Conservation (phyloP, 176 grass and related monocot genomes). For the Saccharum spontaneum region DNA sequence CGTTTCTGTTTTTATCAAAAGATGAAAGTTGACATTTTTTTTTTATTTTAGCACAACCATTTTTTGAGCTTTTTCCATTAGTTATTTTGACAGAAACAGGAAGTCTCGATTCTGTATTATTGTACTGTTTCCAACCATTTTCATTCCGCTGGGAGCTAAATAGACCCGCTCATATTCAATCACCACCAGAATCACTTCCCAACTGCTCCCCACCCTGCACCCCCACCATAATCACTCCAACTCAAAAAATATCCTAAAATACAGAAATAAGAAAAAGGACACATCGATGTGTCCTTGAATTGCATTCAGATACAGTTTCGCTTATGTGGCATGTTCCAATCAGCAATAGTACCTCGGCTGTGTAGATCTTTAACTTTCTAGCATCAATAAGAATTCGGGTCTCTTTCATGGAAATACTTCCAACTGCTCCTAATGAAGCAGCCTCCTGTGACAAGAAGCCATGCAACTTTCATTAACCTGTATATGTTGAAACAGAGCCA, state of each 20-base stretch:
- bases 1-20: not conserved
- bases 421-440: slow-evolving; percentile 60
- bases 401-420: slow-evolving; percentile 68
- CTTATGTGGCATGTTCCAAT: not conserved
- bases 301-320: not conserved
- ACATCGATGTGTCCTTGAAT: not conserved
- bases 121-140: not conserved
- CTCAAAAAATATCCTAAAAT: slow-evolving; percentile 5
- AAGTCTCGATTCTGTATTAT: not conserved
- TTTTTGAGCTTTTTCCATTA: not conserved
- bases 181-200: not conserved
- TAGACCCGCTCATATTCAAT: not conserved
- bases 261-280: not conserved
- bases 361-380: slow-evolving; percentile 74
- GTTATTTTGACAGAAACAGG: not conserved
- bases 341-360: slow-evolving; percentile 55
- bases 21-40: not conserved
- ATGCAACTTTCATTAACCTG: slow-evolving; percentile 28
- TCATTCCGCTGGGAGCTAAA: not conserved
- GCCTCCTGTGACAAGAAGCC: slow-evolving; percentile 59
- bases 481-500: slow-evolving; percentile 31
- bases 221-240: not conserved
- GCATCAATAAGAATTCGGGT: slow-evolving; percentile 75
- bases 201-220: not conserved
- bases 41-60: not conserved